Conservation (phyloP, 2,329 filamentous ascomycete species). For the Aspergillus sergii region DNA sequence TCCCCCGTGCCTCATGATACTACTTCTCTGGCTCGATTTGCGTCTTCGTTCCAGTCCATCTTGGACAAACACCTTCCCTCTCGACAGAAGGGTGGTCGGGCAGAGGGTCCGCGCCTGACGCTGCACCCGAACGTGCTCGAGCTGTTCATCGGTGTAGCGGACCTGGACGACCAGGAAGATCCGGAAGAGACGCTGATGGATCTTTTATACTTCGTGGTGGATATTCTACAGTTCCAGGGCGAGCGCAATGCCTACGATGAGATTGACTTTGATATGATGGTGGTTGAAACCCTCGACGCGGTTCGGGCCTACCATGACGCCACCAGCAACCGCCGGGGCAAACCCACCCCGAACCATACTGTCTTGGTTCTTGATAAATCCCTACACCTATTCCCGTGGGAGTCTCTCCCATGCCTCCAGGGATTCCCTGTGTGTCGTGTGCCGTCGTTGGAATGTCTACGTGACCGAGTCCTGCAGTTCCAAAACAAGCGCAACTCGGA, state of each 20-base stretch:
- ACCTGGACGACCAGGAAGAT: constrained; percentile 70
- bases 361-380: constrained; percentile 90
- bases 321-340: constrained; percentile 38
- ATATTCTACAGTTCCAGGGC: constrained; percentile 94
- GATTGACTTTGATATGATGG: constrained; percentile 91
- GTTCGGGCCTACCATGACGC: constrained; percentile 73
- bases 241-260: constrained; percentile 97
- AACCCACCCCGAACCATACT: constrained; percentile 60
- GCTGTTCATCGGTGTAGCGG: constrained; percentile 82
- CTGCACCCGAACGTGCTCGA: constrained; percentile 74
- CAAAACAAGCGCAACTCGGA: constrained; percentile 24
- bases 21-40: constrained; percentile 72
- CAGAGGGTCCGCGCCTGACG: constrained; percentile 53
- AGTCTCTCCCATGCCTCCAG: constrained; percentile 85
- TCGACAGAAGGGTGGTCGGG: constrained; percentile 62
- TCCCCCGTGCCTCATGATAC: constrained; percentile 68
- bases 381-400: constrained; percentile 92
- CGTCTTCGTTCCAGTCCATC: constrained; percentile 74
- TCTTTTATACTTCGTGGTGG: constrained; percentile 91
- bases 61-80: constrained; percentile 86
- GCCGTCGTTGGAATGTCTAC: constrained; percentile 80
- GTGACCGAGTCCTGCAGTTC: constrained; percentile 69
- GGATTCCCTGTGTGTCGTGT: constrained; percentile 80
- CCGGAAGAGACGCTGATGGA: constrained; percentile 90
- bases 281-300: constrained; percentile 83